A percentile compares a stretch with the other conserved stretches of the same genome.
Evolutionary conservation across 1,284 basidiomycete species (phyloP).

Genomic region (Irpex sp.): DNA sequence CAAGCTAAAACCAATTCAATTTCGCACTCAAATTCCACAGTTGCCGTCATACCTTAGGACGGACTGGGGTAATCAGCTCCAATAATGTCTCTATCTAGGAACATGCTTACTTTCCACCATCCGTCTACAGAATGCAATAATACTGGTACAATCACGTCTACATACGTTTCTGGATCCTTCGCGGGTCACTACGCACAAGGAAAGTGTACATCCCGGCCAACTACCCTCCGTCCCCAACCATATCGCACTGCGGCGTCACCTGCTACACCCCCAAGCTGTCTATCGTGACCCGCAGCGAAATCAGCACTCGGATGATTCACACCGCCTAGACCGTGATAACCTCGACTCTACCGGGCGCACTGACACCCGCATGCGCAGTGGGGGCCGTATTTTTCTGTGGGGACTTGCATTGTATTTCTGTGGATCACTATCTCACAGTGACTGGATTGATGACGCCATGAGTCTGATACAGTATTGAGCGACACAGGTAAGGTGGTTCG

Average conservation of each 20-base stretch:
- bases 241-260: too few relatives aligned
- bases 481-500: background rate
- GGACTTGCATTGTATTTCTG: background rate
- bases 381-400: background rate
- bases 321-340: background rate
- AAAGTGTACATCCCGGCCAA: too few relatives aligned
- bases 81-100: background rate
- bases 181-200: too few relatives aligned
- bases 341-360: background rate
- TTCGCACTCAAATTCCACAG: background rate
- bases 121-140: too few relatives aligned
- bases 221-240: too few relatives aligned
- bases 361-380: background rate
- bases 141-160: too few relatives aligned
- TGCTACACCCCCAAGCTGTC: too few relatives aligned
- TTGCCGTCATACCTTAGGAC: background rate
- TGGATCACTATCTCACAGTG: background rate
- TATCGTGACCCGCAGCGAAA: too few relatives aligned
- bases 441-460: background rate
- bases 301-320: too few relatives aligned
- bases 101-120: background rate
- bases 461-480: too few relatives aligned
- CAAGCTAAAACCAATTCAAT: background rate
- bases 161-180: too few relatives aligned
- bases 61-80: background rate